Conservation (phyloP, 2,329 filamentous ascomycete genomes). For the Neoarthrinium moseri region DNA sequence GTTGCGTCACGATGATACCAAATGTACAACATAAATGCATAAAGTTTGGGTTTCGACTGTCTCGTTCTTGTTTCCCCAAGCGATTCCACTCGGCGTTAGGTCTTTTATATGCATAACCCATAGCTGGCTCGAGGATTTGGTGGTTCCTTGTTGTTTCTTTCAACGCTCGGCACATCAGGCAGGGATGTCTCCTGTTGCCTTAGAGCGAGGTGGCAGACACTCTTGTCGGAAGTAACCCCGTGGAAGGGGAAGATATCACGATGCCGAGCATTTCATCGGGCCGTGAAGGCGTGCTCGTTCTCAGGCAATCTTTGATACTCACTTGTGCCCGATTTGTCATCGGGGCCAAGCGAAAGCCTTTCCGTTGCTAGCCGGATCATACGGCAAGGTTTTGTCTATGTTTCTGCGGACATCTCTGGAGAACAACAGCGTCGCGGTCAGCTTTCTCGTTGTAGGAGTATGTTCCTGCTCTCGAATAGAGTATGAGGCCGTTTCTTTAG, state of each 20-base stretch:
- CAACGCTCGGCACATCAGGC: not conserved
- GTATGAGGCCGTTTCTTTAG: not conserved
- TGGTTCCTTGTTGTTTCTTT: not conserved
- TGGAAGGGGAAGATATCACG: too few species aligned
- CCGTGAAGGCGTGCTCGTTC: constrained; percentile 4
- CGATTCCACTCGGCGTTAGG: too few species aligned
- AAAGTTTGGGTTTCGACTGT: constrained; percentile 1
- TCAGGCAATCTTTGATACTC: not conserved
- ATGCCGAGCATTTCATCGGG: constrained; percentile 3
- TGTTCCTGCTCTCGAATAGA: not conserved
- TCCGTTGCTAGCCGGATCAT: not conserved
- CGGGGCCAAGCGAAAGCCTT: not conserved
- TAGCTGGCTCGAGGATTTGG: too few species aligned
- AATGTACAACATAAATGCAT: constrained; percentile 27
- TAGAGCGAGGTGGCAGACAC: not conserved
- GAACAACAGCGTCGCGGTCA: too few species aligned
- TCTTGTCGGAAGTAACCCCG: too few species aligned
- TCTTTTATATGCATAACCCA: not conserved
- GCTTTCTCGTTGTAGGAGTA: too few species aligned
- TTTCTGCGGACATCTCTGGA: too few species aligned
- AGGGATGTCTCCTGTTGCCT: not conserved
- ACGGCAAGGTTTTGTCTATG: not conserved
- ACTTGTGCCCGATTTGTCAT: not conserved
- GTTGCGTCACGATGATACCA: constrained; percentile 28
- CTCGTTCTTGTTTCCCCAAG: constrained; percentile 8